Base-by-base conservation (phyloP, 352 stramenopile genomes). In the Globisporangium recalcitrans region DNA sequence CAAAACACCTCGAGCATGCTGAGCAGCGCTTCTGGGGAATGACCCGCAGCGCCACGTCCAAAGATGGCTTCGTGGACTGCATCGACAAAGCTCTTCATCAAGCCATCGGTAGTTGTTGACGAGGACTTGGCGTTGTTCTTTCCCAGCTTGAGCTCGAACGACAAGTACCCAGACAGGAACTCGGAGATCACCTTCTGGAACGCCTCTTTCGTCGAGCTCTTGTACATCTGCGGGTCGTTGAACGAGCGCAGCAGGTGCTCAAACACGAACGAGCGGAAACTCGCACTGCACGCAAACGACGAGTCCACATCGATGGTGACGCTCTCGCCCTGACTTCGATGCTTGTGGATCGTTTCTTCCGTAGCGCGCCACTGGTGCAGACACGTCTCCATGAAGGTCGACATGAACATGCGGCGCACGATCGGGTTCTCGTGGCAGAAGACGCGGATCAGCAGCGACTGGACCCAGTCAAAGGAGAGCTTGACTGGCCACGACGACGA, bases 171-270 rank as follows among this genome's bases (percentile, higher is more conserved):
- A 14, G 65, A 69, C 14, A 87, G 40, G 48, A 85, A 87, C 9
- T 64, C 51, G 8, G 61, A 60, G 13, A 82, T 49, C 8, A 71
- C 51, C 38, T 58, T 16, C 55, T 84, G 74, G 55, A 87, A 78
- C 46, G 67, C 48, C 46, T 65, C 27, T 63, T 74, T 68, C 65
- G 69, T n/a, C 64, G 52, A 77, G 40, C 72, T 85, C 65, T 90
- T 91, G 74, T 86, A 93, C 51, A 94, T 75, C 36, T 90, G 63
- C 14, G 81, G 82, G 42, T 93, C 82, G 58, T 93, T 94, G 21
- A 69, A 74, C 3, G 76, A 65, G 19, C 67, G 75, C 31, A 94
- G 56, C 29, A 94, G 55, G 10, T 71, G 61, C 11, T 67, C 51
- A 10, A 90, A 72, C 21, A 91, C 67, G 62, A 94, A 93, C 8